phyloP scores from a whole-genome alignment of 345 rosid genomes.

The Cochlearia excelsa region DNA sequence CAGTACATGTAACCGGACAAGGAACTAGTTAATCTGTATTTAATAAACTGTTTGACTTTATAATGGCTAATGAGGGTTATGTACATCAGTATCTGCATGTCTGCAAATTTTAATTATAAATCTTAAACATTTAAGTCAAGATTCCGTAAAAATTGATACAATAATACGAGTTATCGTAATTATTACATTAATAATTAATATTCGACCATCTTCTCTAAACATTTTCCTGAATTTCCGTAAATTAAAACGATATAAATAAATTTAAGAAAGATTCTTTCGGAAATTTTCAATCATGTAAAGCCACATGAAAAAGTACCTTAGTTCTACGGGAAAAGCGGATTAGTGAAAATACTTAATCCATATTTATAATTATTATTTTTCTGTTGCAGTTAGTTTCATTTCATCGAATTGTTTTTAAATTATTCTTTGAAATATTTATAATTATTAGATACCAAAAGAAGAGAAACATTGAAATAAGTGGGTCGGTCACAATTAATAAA shows the following conservation, averaged over 20 bases:
- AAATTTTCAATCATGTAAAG: constrained; percentile 23
- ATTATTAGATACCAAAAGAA: too few relatives aligned
- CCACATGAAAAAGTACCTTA: constrained; percentile 4
- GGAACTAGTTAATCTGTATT: constrained; percentile 25
- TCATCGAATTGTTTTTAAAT: background rate
- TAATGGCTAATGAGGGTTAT: background rate
- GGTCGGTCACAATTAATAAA: too few relatives aligned
- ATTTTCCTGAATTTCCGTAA: constrained; percentile 16
- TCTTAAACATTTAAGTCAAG: constrained; percentile 5
- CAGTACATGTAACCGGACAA: constrained; percentile 13
- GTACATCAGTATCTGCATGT: constrained; percentile 16
- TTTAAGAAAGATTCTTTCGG: background rate
- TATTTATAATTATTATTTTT: background rate
- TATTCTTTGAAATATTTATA: background rate
- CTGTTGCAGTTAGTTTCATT: too few relatives aligned
- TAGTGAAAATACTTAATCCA: background rate
- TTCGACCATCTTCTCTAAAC: background rate
- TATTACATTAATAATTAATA: background rate
- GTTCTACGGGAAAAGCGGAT: background rate
- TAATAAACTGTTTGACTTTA: constrained; percentile 22
- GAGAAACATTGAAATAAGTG: too few relatives aligned
- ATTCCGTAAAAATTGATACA: background rate
- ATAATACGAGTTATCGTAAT: background rate
- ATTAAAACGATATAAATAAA: background rate
- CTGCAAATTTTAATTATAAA: constrained; percentile 11